Conservation (phyloP, 2,329 filamentous ascomycete genomes). For the Aspergillus sojae region DNA sequence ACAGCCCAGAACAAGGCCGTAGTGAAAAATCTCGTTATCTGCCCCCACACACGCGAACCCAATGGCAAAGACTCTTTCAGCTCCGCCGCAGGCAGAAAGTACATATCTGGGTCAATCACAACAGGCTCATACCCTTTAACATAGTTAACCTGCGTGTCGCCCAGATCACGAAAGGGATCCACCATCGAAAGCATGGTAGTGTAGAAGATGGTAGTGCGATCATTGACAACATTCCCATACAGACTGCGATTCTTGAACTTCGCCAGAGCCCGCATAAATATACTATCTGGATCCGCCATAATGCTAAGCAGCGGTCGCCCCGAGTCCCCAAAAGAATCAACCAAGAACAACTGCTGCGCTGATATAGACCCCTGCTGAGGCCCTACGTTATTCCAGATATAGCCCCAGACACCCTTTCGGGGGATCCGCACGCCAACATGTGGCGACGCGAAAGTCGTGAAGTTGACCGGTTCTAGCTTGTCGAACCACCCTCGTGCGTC, state of each 20-base stretch:
- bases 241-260: conserved; percentile 75
- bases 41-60: conserved; percentile 38
- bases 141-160: conserved; percentile 72
- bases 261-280: conserved; percentile 79
- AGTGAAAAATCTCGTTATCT: conserved; percentile 46
- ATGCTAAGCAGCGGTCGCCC: conserved; percentile 78
- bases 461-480: conserved; percentile 82
- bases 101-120: conserved; percentile 63
- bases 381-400: conserved; percentile 81
- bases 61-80: conserved; percentile 15
- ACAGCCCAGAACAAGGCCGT: conserved; percentile 66
- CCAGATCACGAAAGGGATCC: conserved; percentile 73
- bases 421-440: conserved; percentile 77
- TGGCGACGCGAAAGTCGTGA: conserved; percentile 87
- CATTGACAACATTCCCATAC: conserved; percentile 87
- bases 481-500: conserved; percentile 80
- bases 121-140: conserved; percentile 73
- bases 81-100: conserved; percentile 32
- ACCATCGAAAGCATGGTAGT: conserved; percentile 76
- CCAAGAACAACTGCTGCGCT: conserved; percentile 82
- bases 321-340: conserved; percentile 83
- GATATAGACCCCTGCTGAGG: conserved; percentile 79
- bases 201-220: conserved; percentile 79
- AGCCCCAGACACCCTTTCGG: conserved; percentile 65
- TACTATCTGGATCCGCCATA: conserved; percentile 78